phyloP scores from a whole-genome alignment of 2,329 filamentous ascomycete species.

The Pleomassaria siparia region DNA sequence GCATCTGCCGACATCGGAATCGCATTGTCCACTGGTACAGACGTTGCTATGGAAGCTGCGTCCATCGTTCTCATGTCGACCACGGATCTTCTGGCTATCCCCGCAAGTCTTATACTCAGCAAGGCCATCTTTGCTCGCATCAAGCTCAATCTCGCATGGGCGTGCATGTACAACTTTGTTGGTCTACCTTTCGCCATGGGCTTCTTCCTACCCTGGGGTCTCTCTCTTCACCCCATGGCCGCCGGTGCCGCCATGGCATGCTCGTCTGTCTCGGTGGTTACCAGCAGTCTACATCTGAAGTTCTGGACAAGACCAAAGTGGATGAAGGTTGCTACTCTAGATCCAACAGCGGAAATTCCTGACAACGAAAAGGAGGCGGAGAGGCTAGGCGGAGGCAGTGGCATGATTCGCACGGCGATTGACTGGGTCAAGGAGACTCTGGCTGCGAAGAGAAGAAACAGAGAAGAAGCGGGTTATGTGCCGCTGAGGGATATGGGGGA shows the following conservation, averaged over 20 bases:
- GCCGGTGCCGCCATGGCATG: conserved; percentile 92
- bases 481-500: conserved; percentile 48
- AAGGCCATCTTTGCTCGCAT: conserved; percentile 87
- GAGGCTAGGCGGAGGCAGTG: conserved; percentile 13
- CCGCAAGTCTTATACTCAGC: conserved; percentile 78
- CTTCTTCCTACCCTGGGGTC: conserved; percentile 85
- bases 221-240: conserved; percentile 88
- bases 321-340: conserved; percentile 74
- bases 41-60: conserved; percentile 96
- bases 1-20: conserved; percentile 93
- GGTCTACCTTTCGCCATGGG: conserved; percentile 97
- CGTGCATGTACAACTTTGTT: conserved; percentile 87
- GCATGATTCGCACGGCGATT: conserved; percentile 21
- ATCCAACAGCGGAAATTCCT: conserved; percentile 43
- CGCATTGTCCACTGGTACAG: conserved; percentile 87
- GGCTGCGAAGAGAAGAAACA: conserved; percentile 39
- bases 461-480: conserved; percentile 48
- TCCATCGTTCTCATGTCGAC: conserved; percentile 95
- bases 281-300: conserved; percentile 79
- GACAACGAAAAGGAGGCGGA: conserved; percentile 31
- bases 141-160: conserved; percentile 90
- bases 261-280: conserved; percentile 86
- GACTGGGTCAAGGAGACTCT: conserved; percentile 35
- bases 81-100: conserved; percentile 89
- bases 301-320: conserved; percentile 82